Base-by-base conservation (phyloP, 805 yeast species). In the Teunomyces aglyptinius region DNA sequence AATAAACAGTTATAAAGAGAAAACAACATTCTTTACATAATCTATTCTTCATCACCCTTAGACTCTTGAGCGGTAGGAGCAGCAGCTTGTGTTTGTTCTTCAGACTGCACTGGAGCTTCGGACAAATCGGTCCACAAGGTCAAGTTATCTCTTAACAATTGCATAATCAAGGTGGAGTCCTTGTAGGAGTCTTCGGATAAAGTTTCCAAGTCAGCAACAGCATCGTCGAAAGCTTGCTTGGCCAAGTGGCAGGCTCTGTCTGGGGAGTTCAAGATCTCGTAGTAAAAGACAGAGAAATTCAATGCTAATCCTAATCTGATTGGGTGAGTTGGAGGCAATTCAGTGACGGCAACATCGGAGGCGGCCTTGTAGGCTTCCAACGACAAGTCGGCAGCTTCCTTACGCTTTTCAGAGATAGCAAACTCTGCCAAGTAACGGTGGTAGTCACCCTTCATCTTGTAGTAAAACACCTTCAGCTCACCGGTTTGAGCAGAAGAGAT, bases 371-470 rank as follows among this genome's bases (percentile, higher is more conserved):
- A 92, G 53, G 97, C 92, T 72, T 89, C 96, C 66, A 90, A 82
- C 33, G 98, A 92, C 56, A 85, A 80, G 62, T 87, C 90, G 43
- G 98, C 94, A 54, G 96, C 95, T 56, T 80, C 89, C 69, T 90
- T 89, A 70, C 97, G 88, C 74, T 85, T 86, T 59, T 90, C 97
- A 55, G 88, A 83, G 61, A 83, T 80, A 53, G 97, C 92, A 66
- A 92, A 94, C 78, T 92, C 99, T 53, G 97, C 97, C 75, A 92
- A 81, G 75, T 92, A 92, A 80, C 99, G 96, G 80, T 91, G 96
- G 80, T 92, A 92, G 73, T 92, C 99, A 80, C 98, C 99, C 79
- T 92, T 92, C 98, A 92, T 92, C 82, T 92, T 92, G 78, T 89
- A 90, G 81, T 92, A 92, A 75, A 92, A 92, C 47, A 92, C 98